Evolutionary conservation across 2,329 filamentous ascomycete species (phyloP).

Genomic region (Aspergillus chevalieri): DNA sequence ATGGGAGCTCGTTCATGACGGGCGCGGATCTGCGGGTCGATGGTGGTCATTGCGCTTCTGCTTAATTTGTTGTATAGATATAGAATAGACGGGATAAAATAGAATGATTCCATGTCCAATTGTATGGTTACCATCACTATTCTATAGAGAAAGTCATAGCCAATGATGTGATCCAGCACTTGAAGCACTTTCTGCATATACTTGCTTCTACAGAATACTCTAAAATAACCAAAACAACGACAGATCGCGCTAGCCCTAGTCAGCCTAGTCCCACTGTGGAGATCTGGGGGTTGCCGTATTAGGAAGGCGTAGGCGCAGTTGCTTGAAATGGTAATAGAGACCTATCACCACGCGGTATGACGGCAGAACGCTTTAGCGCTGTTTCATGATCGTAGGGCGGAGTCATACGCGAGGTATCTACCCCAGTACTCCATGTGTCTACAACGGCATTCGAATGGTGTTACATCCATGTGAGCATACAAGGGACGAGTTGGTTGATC

Average conservation of each 20-base stretch:
- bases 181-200: background rate
- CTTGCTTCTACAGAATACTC: background rate
- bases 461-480: too few relatives aligned
- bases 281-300: background rate
- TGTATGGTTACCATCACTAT: too few relatives aligned
- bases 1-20: constrained; percentile 37
- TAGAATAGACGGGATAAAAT: background rate
- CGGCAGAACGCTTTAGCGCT: too few relatives aligned
- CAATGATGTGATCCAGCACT: background rate
- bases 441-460: too few relatives aligned
- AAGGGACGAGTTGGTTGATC: too few relatives aligned
- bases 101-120: background rate
- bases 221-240: background rate
- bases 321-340: background rate
- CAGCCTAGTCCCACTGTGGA: background rate
- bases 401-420: too few relatives aligned
- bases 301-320: background rate
- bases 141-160: too few relatives aligned
- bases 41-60: constrained; percentile 34
- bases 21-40: constrained; percentile 35
- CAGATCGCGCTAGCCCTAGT: background rate
- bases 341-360: too few relatives aligned
- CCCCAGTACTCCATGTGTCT: too few relatives aligned
- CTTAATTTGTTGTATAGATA: constrained; percentile 9
- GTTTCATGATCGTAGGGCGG: too few relatives aligned